A percentile compares a stretch with the other conserved stretches of the same genome.
These are phyloP conservation scores for Heliocybe sulcata DNA, from an alignment of 1,284 basidiomycete genomes.

Conservation along the genomic window DNA sequence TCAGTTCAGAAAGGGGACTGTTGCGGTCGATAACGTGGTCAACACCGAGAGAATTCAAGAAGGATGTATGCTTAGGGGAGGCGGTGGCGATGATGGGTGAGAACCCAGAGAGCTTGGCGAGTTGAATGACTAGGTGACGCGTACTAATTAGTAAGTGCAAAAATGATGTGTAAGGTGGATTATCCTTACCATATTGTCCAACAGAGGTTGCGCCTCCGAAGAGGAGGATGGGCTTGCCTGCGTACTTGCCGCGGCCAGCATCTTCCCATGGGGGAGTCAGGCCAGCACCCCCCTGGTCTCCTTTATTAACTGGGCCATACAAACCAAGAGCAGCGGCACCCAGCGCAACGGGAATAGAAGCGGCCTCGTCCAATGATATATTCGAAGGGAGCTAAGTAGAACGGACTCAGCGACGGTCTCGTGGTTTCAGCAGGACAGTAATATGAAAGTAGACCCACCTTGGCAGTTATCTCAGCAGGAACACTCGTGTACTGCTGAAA, in stretches of 20 bases:
- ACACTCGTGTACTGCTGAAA: slow-evolving; percentile 45
- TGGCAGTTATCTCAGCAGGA: slow-evolving; percentile 31
- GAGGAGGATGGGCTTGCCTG: slow-evolving; percentile 22
- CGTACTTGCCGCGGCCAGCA: slow-evolving; percentile 16
- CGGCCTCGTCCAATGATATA: slow-evolving; percentile 35
- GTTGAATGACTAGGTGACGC: slow-evolving; percentile 26
- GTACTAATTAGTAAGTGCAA: too few species aligned
- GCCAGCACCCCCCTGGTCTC: slow-evolving; percentile 16
- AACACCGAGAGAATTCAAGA: slow-evolving; percentile 40
- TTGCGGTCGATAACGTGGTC: slow-evolving; percentile 36
- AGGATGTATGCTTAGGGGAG: slow-evolving; percentile 31
- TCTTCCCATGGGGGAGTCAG: slow-evolving; percentile 13
- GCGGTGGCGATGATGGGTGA: slow-evolving; percentile 36
- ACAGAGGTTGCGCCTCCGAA: slow-evolving; percentile 29
- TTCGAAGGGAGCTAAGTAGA: slow-evolving; percentile 23
- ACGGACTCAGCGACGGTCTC: background rate
- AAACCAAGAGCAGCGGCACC: slow-evolving; percentile 20
- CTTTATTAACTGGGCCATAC: slow-evolving; percentile 8
- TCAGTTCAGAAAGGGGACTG: slow-evolving; percentile 8
- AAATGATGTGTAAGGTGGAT: background rate
- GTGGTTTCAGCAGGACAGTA: background rate
- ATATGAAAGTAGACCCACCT: slow-evolving; percentile 12
- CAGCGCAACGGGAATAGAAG: slow-evolving; percentile 21
- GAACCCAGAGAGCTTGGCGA: slow-evolving; percentile 40
- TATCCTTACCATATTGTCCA: slow-evolving; percentile 25